Evolutionary conservation across 2,329 filamentous ascomycete genomes (phyloP).

Genomic region (Fusarium albosuccineum): DNA sequence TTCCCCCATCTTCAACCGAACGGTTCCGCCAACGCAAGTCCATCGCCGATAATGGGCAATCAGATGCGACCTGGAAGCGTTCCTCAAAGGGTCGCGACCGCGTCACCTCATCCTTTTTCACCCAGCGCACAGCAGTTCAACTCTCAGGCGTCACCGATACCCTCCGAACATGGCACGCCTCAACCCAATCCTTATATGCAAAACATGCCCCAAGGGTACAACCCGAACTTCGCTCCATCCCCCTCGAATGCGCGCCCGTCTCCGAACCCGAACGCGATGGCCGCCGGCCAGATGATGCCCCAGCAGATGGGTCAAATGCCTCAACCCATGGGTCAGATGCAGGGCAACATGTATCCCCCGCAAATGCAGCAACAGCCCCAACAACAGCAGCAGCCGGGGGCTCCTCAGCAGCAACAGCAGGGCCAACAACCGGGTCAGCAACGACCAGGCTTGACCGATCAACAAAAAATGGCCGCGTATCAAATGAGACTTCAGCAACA

Average conservation of each 20-base stretch:
- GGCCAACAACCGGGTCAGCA: slow-evolving; percentile 48
- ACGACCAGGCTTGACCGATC: slow-evolving; percentile 64
- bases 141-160: slow-evolving; percentile 79
- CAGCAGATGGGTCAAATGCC: slow-evolving; percentile 64
- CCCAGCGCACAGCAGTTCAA: slow-evolving; percentile 80
- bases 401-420: slow-evolving; percentile 57
- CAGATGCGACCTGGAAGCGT: slow-evolving; percentile 79
- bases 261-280: slow-evolving; percentile 66
- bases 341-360: slow-evolving; percentile 57
- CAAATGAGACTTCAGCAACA: slow-evolving; percentile 88
- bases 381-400: slow-evolving; percentile 54
- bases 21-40: slow-evolving; percentile 85
- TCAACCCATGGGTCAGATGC: slow-evolving; percentile 63
- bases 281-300: slow-evolving; percentile 65
- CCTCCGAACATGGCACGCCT: slow-evolving; percentile 82
- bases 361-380: slow-evolving; percentile 62
- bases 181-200: slow-evolving; percentile 80
- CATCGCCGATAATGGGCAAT: slow-evolving; percentile 91
- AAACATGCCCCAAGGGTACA: slow-evolving; percentile 69
- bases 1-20: slow-evolving; percentile 88
- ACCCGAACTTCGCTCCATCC: slow-evolving; percentile 69
- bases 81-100: slow-evolving; percentile 86
- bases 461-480: slow-evolving; percentile 81
- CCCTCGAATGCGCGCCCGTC: slow-evolving; percentile 69
- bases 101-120: slow-evolving; percentile 92